phyloP scores from a whole-genome alignment of 2,329 filamentous ascomycete species.

The Fusarium xyrophilum region DNA sequence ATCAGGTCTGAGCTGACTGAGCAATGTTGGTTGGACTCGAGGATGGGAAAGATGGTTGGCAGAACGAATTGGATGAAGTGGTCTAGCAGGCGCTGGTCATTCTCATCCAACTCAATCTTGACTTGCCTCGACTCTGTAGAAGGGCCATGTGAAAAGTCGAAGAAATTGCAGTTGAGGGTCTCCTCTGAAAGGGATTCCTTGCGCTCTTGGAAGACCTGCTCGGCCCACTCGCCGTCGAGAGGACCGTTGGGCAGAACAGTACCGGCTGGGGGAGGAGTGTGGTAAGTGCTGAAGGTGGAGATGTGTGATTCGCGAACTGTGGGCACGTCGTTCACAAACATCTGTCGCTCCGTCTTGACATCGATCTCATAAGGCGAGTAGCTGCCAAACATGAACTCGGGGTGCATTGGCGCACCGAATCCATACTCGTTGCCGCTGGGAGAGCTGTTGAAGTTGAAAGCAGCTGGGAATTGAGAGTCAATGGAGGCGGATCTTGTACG shows the following conservation, averaged over 20 bases:
- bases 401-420: conserved; percentile 69
- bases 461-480: conserved; percentile 77
- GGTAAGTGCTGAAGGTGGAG: conserved; percentile 92
- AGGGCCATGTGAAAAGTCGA: conserved; percentile 77
- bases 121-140: conserved; percentile 70
- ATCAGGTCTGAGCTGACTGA: conserved; percentile 82
- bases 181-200: conserved; percentile 73
- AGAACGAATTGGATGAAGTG: conserved; percentile 91
- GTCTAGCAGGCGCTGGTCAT: conserved; percentile 84
- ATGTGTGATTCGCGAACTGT: conserved; percentile 85
- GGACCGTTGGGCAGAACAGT: conserved; percentile 69
- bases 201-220: conserved; percentile 47
- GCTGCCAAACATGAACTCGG: conserved; percentile 63
- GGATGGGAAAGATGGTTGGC: conserved; percentile 87
- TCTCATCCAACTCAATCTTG: conserved; percentile 83
- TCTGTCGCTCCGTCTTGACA: conserved; percentile 93
- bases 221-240: conserved; percentile 67
- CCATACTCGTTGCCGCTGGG: conserved; percentile 63
- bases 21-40: conserved; percentile 88
- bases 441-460: conserved; percentile 75
- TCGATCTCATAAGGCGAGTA: conserved; percentile 90
- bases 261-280: conserved; percentile 75
- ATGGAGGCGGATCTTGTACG: conserved; percentile 78
- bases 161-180: conserved; percentile 77
- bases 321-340: conserved; percentile 90